phyloP scores from a whole-genome alignment of 768 basidiomycete species.

The Serendipita vermifera region DNA sequence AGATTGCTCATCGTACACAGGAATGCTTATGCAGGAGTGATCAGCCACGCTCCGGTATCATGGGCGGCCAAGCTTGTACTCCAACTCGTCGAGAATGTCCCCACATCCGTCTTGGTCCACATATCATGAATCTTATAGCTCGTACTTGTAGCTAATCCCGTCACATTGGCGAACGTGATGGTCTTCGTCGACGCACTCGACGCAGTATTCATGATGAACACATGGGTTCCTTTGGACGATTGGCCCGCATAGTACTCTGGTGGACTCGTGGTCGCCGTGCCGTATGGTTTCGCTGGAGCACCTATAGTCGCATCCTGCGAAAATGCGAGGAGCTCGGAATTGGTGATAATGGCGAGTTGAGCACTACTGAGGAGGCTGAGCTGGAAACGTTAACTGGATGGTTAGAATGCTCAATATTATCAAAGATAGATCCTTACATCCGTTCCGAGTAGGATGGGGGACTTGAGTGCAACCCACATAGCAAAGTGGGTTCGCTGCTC shows the following conservation, averaged over 20 bases:
- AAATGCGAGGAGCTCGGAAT: constrained; percentile 41
- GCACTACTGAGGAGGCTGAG: constrained; percentile 28
- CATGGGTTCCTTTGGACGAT: constrained; percentile 39
- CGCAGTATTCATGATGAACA: constrained; percentile 42
- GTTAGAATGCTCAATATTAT: constrained; percentile 9
- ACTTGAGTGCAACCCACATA: constrained; percentile 46
- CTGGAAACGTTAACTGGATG: constrained; percentile 21
- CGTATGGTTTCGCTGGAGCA: constrained; percentile 37
- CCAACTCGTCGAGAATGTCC: constrained; percentile 29
- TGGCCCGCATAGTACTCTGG: constrained; percentile 41
- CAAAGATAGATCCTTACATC: constrained; percentile 18
- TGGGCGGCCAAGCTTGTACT: constrained; percentile 34
- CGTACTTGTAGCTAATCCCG: constrained; percentile 29
- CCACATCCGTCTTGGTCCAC: constrained; percentile 36
- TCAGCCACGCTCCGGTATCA: constrained; percentile 40
- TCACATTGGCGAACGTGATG: constrained; percentile 35
- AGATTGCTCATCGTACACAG: background rate
- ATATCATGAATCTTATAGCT: constrained; percentile 38
- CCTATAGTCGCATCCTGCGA: constrained; percentile 37
- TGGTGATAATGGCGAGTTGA: constrained; percentile 39
- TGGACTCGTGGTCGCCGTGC: constrained; percentile 31
- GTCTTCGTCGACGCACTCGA: constrained; percentile 30
- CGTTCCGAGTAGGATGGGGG: constrained; percentile 39
- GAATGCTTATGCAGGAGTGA: constrained; percentile 21
- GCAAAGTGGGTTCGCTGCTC: constrained; percentile 46